Conservation (phyloP, 768 basidiomycete genomes). For the Termitomyces bulborhizus region DNA sequence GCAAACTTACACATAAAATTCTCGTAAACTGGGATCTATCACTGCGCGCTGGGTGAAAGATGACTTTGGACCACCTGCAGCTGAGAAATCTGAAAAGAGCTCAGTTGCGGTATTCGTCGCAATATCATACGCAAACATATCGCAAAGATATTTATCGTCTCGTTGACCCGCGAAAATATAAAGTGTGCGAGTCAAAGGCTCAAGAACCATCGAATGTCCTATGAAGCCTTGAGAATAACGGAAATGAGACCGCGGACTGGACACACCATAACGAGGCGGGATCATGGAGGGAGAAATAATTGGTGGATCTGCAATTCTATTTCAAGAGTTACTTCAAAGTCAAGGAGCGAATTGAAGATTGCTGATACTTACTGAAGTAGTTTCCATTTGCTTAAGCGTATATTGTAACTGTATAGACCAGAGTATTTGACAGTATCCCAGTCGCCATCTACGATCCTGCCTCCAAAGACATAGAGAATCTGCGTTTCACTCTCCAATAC, state of each 20-base stretch:
- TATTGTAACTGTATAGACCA: slow-evolving; percentile 68
- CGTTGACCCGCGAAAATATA: slow-evolving; percentile 74
- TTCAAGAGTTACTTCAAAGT: neutral
- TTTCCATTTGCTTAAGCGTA: slow-evolving; percentile 62
- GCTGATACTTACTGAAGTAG: slow-evolving; percentile 49
- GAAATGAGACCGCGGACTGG: neutral
- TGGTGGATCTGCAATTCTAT: slow-evolving; percentile 20
- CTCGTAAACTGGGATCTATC: slow-evolving; percentile 52
- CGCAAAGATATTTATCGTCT: slow-evolving; percentile 59
- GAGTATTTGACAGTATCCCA: slow-evolving; percentile 57
- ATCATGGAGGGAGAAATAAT: slow-evolving; percentile 34
- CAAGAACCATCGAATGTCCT: slow-evolving; percentile 84
- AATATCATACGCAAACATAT: slow-evolving; percentile 74
- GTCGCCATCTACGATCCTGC: slow-evolving; percentile 63
- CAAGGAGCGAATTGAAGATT: neutral
- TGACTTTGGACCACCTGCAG: slow-evolving; percentile 59
- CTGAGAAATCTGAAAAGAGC: slow-evolving; percentile 55
- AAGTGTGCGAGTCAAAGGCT: slow-evolving; percentile 48
- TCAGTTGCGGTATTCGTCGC: slow-evolving; percentile 50
- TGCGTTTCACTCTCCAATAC: slow-evolving; percentile 66
- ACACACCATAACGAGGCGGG: slow-evolving; percentile 55
- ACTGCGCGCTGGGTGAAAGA: slow-evolving; percentile 74
- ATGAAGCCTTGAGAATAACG: neutral
- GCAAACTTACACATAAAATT: slow-evolving; percentile 67
- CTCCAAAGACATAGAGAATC: slow-evolving; percentile 72